These are phyloP conservation scores for Nemania serpens DNA, from an alignment of 2,329 filamentous ascomycete genomes.

Conservation along the genomic window DNA sequence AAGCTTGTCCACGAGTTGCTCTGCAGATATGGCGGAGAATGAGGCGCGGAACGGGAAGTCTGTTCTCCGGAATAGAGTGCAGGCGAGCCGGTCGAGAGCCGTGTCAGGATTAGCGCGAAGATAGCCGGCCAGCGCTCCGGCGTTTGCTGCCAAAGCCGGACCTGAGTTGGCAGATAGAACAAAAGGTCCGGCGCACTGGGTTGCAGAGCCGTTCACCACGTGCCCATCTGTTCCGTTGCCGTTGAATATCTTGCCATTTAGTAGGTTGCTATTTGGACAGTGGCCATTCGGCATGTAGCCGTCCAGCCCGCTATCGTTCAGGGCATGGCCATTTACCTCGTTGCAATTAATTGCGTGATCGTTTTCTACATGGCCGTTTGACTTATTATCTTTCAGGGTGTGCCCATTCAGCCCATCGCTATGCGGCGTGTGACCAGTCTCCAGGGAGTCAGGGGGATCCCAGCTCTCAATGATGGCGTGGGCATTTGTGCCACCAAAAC, in stretches of 20 bases:
- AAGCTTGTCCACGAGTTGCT: slow-evolving; percentile 4
- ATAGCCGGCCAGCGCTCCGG: neutral
- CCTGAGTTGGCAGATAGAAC: slow-evolving; percentile 5
- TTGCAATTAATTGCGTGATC: no score
- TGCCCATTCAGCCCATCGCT: no score
- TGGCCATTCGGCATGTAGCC: no score
- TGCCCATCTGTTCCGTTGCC: no score
- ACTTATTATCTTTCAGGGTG: no score
- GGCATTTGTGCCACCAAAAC: slow-evolving; percentile 16
- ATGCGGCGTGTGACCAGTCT: neutral
- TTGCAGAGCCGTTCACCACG: neutral
- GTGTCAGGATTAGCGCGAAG: neutral
- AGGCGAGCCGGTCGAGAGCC: neutral
- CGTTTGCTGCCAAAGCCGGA: neutral
- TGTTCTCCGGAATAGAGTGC: slow-evolving; percentile 2
- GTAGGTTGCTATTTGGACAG: no score
- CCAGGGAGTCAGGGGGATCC: neutral
- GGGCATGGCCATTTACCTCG: neutral
- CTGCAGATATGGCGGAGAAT: slow-evolving; percentile 2
- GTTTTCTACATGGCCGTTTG: no score
- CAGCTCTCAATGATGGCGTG: slow-evolving; percentile 6
- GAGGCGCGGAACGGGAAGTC: neutral
- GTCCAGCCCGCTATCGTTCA: neutral
- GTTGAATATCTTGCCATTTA: no score
- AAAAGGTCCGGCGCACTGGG: neutral